Conservation (phyloP, 257 asterid species). For the Plantago elongata region DNA sequence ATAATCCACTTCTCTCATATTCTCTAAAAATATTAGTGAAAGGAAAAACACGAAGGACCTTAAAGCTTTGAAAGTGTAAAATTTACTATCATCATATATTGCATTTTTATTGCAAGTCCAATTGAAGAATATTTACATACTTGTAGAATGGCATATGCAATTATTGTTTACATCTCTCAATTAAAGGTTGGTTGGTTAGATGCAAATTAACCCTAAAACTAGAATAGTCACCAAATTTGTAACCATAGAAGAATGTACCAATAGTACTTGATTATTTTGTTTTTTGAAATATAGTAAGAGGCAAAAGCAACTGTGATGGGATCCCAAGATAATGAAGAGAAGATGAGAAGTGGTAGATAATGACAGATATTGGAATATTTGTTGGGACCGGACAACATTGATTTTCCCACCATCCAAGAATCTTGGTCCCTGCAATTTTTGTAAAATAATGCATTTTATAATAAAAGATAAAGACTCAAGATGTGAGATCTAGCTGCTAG, state of each 20-base stretch:
- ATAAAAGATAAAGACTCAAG: background rate
- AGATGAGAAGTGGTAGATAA: constrained; percentile 36
- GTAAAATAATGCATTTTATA: background rate
- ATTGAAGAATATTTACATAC: too few species aligned
- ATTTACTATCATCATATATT: too few species aligned
- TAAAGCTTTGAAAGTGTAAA: too few species aligned
- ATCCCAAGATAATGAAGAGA: constrained; percentile 34
- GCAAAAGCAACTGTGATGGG: constrained; percentile 27
- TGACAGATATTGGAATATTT: constrained; percentile 45
- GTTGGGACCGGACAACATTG: constrained; percentile 35
- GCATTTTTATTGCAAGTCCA: too few species aligned
- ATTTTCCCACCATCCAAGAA: constrained; percentile 39
- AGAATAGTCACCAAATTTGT: background rate
- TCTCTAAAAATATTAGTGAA: too few species aligned
- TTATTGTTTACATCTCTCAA: background rate
- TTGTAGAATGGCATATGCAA: background rate
- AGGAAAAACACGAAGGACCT: too few species aligned
- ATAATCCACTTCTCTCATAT: too few species aligned
- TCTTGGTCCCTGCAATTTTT: constrained; percentile 17
- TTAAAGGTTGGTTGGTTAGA: too few species aligned
- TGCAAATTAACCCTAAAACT: background rate
- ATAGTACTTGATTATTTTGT: constrained; percentile 4
- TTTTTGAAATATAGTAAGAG: constrained; percentile 16
- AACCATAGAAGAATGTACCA: too few species aligned
- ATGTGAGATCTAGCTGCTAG: background rate